Evolutionary conservation across 78 protist genomes (phyloP).

Genomic region (Dictyostelium citrinum): DNA sequence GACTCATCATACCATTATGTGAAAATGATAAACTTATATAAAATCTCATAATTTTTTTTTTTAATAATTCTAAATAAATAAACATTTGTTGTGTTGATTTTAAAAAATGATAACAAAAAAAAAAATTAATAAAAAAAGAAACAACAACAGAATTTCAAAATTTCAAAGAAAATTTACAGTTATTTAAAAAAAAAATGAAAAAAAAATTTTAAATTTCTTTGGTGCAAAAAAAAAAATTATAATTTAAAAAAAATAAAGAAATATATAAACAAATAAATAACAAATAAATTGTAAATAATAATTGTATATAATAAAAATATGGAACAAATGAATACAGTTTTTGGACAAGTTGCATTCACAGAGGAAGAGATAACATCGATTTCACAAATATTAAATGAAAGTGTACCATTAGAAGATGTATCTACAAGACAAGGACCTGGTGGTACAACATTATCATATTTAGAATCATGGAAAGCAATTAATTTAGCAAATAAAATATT

Average conservation of each 20-base stretch:
- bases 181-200: neutral
- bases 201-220: neutral
- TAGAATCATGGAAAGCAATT: slow-evolving; percentile 82
- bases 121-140: neutral
- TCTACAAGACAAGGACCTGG: slow-evolving; percentile 1
- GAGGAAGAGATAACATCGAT: slow-evolving; percentile 16
- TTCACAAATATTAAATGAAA: neutral
- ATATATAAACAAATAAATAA: neutral
- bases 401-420: neutral
- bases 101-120: neutral
- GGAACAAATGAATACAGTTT: neutral
- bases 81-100: neutral
- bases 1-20: too few species aligned
- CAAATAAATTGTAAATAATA: neutral
- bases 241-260: neutral
- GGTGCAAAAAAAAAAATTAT: neutral
- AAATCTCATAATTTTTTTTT: neutral
- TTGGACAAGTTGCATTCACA: slow-evolving; percentile 14
- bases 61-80: neutral
- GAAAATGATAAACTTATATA: too few species aligned
- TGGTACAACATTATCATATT: slow-evolving; percentile 39
- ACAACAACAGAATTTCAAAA: neutral
- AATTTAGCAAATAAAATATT: slow-evolving; percentile 84
- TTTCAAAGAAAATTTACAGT: neutral
- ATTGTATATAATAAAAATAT: neutral